Evolutionary conservation across 495 filamentous ascomycete species (phyloP).

Genomic region (Talaromyces proteolyticus): DNA sequence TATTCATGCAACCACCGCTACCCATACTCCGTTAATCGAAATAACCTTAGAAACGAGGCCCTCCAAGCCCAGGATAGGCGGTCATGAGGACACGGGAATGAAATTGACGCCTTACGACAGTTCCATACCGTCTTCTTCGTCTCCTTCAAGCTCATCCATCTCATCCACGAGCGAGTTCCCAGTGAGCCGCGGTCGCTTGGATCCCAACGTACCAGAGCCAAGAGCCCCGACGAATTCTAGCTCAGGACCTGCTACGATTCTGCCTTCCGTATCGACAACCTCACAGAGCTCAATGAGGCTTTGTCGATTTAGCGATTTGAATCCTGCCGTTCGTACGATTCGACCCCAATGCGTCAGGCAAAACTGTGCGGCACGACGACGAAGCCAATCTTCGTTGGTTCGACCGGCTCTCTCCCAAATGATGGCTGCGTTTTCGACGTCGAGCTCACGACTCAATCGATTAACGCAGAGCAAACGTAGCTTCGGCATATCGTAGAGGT

Average conservation of each 20-base stretch:
- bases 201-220: conserved; percentile 53
- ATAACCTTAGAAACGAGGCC: too few species aligned
- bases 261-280: conserved; percentile 84
- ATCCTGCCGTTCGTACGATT: conserved; percentile 81
- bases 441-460: conserved; percentile 79
- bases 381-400: conserved; percentile 88
- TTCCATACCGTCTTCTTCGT: conserved; percentile 70
- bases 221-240: conserved; percentile 72
- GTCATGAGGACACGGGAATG: background rate
- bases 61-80: too few species aligned
- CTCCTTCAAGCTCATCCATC: conserved; percentile 56
- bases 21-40: too few species aligned
- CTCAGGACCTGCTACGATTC: conserved; percentile 79
- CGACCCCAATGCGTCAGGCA: conserved; percentile 93
- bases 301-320: conserved; percentile 67
- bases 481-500: conserved; percentile 93
- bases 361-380: conserved; percentile 78
- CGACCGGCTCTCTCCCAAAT: conserved; percentile 92
- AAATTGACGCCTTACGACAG: conserved; percentile 33
- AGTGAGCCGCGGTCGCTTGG: conserved; percentile 36
- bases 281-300: conserved; percentile 87
- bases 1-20: background rate
- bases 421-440: conserved; percentile 89
- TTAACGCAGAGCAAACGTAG: conserved; percentile 86
- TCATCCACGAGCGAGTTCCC: conserved; percentile 51